A percentile compares a stretch with the other conserved stretches of the same genome.
phyloP scores from a whole-genome alignment of 768 basidiomycete genomes.

The Amyloporia xantha region DNA sequence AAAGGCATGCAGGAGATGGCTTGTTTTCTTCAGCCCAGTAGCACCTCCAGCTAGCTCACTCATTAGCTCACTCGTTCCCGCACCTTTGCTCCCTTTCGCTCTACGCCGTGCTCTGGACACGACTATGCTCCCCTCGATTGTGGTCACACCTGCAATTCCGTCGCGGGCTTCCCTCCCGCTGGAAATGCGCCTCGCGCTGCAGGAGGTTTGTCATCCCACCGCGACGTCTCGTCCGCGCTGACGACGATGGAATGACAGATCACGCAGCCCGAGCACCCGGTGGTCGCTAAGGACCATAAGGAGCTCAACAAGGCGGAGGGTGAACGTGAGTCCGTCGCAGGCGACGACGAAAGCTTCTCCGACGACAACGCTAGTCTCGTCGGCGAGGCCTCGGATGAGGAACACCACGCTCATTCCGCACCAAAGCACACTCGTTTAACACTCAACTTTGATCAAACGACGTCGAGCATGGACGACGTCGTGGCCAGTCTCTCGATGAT shows the following conservation, averaged over 20 bases:
- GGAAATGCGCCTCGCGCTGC: conserved; percentile 11
- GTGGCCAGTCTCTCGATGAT: background rate
- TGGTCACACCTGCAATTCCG: conserved; percentile 11
- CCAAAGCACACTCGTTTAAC: conserved; percentile 2
- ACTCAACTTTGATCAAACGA: background rate
- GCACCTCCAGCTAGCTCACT: background rate
- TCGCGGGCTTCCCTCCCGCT: conserved; percentile 10
- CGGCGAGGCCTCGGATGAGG: background rate
- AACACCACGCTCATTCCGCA: background rate
- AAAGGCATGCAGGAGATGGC: background rate
- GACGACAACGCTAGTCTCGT: background rate
- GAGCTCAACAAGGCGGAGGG: background rate
- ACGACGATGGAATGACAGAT: background rate
- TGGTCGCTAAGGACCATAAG: background rate
- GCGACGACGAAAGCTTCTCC: background rate
- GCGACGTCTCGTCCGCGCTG: background rate
- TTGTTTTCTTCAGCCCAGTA: background rate
- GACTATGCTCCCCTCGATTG: conserved; percentile 5
- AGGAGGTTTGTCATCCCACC: conserved; percentile 4
- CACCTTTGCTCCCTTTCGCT: too few relatives aligned
- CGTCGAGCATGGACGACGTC: background rate
- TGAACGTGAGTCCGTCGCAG: background rate
- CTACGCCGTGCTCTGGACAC: too few relatives aligned
- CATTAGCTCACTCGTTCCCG: background rate
- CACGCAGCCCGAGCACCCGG: background rate